These are phyloP conservation scores for Colletotrichum phormii DNA, from an alignment of 2,329 filamentous ascomycete genomes.

Conservation along the genomic window DNA sequence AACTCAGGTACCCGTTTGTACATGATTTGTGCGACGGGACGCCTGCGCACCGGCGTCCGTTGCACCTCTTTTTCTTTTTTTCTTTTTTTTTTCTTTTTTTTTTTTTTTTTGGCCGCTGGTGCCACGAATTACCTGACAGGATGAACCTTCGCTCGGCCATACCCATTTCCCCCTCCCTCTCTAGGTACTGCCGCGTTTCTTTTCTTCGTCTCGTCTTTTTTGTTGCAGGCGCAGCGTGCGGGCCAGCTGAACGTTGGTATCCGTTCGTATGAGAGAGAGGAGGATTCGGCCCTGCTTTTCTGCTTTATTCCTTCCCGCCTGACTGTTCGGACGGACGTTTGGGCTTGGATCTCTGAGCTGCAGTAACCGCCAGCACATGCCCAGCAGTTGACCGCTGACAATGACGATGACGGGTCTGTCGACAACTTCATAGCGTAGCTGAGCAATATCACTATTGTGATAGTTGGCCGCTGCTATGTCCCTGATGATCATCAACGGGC, in stretches of 20 bases:
- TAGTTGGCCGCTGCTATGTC: not conserved
- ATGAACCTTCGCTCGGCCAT: constrained; percentile 31
- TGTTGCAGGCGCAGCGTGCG: not conserved
- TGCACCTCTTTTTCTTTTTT: too few relatives aligned
- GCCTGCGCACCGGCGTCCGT: constrained; percentile 29
- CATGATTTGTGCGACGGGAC: constrained; percentile 2
- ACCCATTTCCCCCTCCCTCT: constrained; percentile 1
- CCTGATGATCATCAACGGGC: not conserved
- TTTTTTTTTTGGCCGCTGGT: not conserved
- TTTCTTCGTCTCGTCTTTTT: constrained; percentile 5
- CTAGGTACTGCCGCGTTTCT: not conserved
- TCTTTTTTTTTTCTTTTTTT: too few relatives aligned
- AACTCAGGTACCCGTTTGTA: constrained; percentile 20
- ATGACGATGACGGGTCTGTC: not conserved
- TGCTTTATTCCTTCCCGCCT: constrained; percentile 22
- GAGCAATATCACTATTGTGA: not conserved
- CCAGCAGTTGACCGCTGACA: not conserved
- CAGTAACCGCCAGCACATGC: not conserved
- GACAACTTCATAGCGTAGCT: not conserved
- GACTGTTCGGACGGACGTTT: constrained; percentile 26
- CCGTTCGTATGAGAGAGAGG: not conserved
- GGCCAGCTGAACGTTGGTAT: constrained; percentile 13
- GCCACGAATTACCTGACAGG: constrained; percentile 27
- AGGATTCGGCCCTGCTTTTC: not conserved
- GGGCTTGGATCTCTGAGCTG: not conserved